Conservation (phyloP, 129 eudicot species). For the Escallonia herrerae region DNA sequence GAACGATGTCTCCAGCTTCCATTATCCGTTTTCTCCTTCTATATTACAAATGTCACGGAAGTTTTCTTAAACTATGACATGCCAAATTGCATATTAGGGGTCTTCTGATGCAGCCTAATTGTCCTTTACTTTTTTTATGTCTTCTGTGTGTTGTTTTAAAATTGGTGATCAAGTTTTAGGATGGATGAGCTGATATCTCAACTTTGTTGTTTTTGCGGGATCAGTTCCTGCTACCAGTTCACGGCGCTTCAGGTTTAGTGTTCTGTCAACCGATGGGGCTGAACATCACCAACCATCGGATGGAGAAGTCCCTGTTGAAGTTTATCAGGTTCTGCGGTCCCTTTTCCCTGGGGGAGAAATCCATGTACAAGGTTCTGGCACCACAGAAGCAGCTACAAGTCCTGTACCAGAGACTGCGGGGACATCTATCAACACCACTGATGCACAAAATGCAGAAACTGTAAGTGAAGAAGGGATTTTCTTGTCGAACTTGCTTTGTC, state of each 20-base stretch:
- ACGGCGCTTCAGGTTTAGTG: neutral
- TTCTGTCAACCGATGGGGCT: neutral
- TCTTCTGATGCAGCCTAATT: too few relatives aligned
- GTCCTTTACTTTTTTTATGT: too few relatives aligned
- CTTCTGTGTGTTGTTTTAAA: too few relatives aligned
- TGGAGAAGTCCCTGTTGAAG: neutral
- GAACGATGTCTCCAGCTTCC: too few relatives aligned
- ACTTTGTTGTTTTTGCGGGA: neutral
- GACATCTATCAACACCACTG: neutral
- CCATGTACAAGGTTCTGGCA: neutral
- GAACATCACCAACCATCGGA: neutral
- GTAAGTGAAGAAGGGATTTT: neutral
- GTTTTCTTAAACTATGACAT: too few relatives aligned
- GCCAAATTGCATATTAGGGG: too few relatives aligned
- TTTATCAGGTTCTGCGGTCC: neutral
- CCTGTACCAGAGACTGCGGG: neutral
- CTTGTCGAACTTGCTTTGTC: neutral
- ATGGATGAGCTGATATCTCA: neutral
- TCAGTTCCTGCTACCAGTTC: neutral
- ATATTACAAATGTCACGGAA: too few relatives aligned
- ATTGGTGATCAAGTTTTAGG: too few relatives aligned
- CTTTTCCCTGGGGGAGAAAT: neutral
- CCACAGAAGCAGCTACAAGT: neutral
- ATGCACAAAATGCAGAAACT: neutral
- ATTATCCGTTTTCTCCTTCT: too few relatives aligned